Evolutionary conservation across 441 rosid species (phyloP).

Genomic region (Erysimum cheiri): DNA sequence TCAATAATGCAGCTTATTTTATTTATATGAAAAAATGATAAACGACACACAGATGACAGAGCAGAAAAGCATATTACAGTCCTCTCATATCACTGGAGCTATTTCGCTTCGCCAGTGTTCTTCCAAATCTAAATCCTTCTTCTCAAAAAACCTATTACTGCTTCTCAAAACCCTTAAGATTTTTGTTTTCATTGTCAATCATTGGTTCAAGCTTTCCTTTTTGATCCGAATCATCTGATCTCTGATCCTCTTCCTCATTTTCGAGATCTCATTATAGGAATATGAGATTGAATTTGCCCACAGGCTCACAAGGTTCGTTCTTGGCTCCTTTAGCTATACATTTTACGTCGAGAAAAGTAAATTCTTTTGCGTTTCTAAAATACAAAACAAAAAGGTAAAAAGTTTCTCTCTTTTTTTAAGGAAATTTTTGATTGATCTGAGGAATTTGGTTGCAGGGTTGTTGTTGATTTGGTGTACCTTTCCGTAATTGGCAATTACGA

Average conservation of each 20-base stretch:
- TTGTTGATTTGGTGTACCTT: neutral
- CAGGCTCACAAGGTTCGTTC: constrained; percentile 7
- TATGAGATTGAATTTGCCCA: neutral
- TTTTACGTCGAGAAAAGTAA: neutral
- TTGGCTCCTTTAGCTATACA: neutral
- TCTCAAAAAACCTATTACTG: neutral
- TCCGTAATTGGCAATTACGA: neutral
- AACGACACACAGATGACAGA: neutral
- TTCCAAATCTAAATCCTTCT: constrained; percentile 2
- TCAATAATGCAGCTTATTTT: constrained; percentile 14
- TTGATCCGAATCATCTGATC: constrained; percentile 3
- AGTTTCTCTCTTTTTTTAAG: constrained; percentile 6
- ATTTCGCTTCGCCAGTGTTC: constrained; percentile 9
- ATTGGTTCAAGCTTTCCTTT: neutral
- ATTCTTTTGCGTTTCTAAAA: neutral
- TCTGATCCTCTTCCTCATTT: neutral
- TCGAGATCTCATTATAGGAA: constrained; percentile 1
- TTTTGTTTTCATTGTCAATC: neutral
- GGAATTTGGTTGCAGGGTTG: constrained; percentile 18
- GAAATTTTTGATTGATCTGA: constrained; percentile 4
- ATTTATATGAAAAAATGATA: neutral
- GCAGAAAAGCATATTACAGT: constrained; percentile 6
- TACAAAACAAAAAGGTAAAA: neutral
- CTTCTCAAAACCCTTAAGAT: neutral
- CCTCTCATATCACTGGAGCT: neutral